A percentile compares a stretch with the other conserved stretches of the same genome.
Evolutionary conservation across 257 asterid genomes (phyloP).

Genomic region (Catharanthus roseus): DNA sequence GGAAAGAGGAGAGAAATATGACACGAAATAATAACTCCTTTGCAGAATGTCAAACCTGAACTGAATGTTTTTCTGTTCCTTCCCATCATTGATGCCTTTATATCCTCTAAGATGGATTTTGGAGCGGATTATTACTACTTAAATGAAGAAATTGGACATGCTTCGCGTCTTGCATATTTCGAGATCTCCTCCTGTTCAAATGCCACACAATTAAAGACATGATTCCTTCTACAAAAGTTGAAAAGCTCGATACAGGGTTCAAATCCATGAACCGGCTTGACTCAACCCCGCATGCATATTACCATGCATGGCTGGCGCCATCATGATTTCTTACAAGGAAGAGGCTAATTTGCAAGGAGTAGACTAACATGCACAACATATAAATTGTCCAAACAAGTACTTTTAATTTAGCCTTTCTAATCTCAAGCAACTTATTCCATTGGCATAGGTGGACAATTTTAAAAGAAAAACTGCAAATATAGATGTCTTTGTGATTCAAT

Average conservation of each 20-base stretch:
- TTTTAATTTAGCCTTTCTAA: background rate
- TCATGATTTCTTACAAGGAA: background rate
- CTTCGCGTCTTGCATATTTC: constrained; percentile 37
- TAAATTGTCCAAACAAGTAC: background rate
- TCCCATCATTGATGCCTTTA: background rate
- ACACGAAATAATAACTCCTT: background rate
- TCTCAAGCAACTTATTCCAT: background rate
- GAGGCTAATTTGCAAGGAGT: background rate
- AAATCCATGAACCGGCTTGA: background rate
- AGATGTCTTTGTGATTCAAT: background rate
- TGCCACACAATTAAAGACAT: background rate
- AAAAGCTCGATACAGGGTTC: background rate
- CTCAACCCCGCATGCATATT: background rate
- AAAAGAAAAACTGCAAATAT: background rate
- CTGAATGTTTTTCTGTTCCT: background rate
- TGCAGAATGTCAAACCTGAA: background rate
- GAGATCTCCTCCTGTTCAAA: constrained; percentile 45
- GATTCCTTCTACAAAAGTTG: background rate
- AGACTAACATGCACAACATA: background rate
- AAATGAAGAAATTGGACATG: constrained; percentile 40
- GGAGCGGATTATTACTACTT: constrained; percentile 12
- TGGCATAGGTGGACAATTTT: too few species aligned
- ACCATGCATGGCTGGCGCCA: background rate
- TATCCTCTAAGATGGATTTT: background rate
- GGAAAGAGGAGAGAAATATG: background rate